Conservation (phyloP, 108 stramenopile genomes). For the Conticribra weissflogii region DNA sequence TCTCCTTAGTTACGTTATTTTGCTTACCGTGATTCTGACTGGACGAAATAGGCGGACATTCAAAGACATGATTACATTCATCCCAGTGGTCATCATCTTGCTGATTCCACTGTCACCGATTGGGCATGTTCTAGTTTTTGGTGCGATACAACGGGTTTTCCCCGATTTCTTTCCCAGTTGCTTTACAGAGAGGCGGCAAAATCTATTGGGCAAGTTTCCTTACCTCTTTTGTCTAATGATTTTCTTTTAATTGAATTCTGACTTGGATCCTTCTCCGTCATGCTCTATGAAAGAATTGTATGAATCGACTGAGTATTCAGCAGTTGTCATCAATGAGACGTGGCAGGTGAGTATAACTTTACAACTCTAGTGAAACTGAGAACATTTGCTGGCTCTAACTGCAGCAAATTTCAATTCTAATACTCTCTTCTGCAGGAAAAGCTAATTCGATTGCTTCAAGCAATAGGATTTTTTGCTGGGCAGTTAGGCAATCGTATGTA, state of each 20-base stretch:
- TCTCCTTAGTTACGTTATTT: too few species aligned
- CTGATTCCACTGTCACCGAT: conserved; percentile 96
- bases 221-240: too few species aligned
- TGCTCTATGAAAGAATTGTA: conserved; percentile 56
- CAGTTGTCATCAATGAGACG: conserved; percentile 82
- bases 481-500: conserved; percentile 22
- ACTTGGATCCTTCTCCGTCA: too few species aligned
- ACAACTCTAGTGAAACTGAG: neutral
- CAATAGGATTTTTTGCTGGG: conserved; percentile 14
- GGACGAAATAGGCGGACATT: conserved; percentile 94
- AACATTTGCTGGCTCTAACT: too few species aligned
- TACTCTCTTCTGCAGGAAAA: conserved; percentile 10
- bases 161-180: conserved; percentile 98
- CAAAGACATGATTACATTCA: conserved; percentile 95
- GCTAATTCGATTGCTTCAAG: conserved; percentile 24
- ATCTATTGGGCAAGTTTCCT: conserved; percentile 74
- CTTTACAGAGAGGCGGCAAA: conserved; percentile 95
- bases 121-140: conserved; percentile 96
- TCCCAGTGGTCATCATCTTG: conserved; percentile 95
- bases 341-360: conserved; percentile 33
- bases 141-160: conserved; percentile 95
- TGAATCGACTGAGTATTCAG: conserved; percentile 87
- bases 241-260: too few species aligned
- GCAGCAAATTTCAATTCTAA: neutral
- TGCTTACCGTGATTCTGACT: too few species aligned